Base-by-base conservation (phyloP, 2,329 filamentous ascomycete genomes). In the Dactylella cylindrospora region DNA sequence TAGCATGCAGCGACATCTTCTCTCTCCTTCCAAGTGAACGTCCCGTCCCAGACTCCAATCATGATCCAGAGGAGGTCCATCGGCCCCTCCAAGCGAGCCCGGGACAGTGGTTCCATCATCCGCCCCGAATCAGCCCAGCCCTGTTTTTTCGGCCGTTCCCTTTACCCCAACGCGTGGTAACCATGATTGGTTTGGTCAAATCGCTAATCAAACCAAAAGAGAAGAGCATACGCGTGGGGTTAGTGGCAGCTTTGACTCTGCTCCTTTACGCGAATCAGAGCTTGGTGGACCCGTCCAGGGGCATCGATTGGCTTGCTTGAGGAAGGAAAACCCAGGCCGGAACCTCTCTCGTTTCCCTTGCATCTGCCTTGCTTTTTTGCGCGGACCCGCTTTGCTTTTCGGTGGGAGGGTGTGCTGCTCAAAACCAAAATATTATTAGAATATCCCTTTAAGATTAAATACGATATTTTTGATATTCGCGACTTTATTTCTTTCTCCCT, bases 221-320 rank as follows among this genome's bases (percentile, higher is more conserved):
- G n/a, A n/a, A n/a, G n/a, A n/a, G n/a, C n/a, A 23, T 10, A 33
- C 44, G 44, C 47, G 47, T 41, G 36, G 47, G 38, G 47, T 22
- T 20, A 38, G 13, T 19, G 9, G 17, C 32, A 40, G 29, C 45
- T 38, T 25, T n/a, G n/a, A n/a, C 17, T 43, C 47, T 17, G 33
- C 22, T 17, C 23, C 15, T 31, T 20, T 29, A 33, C 47, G 47
- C 47, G 47, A 51, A 51, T 51, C 47, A 51, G 36, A 51, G 47
- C 47, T 51, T 22, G n/a, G 26, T 33, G 19, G 25, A 13, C 12
- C 12, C 47, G 15, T 13, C 36, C 10, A 25, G 28, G 26, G 15
- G 26, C 26, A 3, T 15, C 23, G 15, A 44, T 44, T 44, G 40
- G 40, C 40, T 17, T 28, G 26, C 10, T 4, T 7, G 33, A 38